Evolutionary conservation across 495 filamentous ascomycete species (phyloP).

Genomic region (Daldinia bambusicola): DNA sequence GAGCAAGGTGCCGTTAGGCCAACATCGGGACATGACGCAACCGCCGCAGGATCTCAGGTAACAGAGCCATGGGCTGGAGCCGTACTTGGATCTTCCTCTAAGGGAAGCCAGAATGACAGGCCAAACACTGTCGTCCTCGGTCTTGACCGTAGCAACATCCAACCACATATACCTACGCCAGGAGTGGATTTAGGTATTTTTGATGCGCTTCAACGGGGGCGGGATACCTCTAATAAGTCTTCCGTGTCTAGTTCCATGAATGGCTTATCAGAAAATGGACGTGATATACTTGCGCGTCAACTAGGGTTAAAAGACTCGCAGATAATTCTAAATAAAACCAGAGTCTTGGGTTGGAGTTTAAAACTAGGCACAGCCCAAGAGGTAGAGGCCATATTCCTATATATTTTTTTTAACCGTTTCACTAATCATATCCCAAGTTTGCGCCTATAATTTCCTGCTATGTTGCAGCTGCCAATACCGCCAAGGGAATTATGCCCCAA

Average conservation of each 20-base stretch:
- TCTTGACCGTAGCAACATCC: conserved; percentile 5
- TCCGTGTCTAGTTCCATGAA: conserved; percentile 25
- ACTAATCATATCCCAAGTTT: conserved; percentile 37
- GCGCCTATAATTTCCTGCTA: conserved; percentile 34
- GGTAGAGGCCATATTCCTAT: conserved; percentile 42
- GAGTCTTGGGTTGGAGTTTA: conserved; percentile 56
- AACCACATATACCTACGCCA: conserved; percentile 1
- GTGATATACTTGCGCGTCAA: conserved; percentile 43
- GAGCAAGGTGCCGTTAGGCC: background rate
- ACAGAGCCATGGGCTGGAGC: background rate
- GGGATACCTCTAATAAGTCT: conserved; percentile 31
- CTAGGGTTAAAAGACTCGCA: conserved; percentile 44
- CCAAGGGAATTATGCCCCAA: conserved; percentile 17
- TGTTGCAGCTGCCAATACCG: conserved; percentile 11
- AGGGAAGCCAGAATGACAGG: background rate
- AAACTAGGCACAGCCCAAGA: conserved; percentile 55
- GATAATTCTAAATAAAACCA: conserved; percentile 51
- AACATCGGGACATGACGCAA: too few species aligned
- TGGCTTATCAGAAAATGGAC: conserved; percentile 35
- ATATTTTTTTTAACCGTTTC: background rate
- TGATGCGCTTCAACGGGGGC: conserved; percentile 35
- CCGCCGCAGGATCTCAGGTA: background rate
- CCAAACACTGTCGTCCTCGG: background rate
- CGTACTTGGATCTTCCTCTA: background rate
- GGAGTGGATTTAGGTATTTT: conserved; percentile 26